Conservation (phyloP, 805 yeast genomes). For the Saturnispora ahearnii region DNA sequence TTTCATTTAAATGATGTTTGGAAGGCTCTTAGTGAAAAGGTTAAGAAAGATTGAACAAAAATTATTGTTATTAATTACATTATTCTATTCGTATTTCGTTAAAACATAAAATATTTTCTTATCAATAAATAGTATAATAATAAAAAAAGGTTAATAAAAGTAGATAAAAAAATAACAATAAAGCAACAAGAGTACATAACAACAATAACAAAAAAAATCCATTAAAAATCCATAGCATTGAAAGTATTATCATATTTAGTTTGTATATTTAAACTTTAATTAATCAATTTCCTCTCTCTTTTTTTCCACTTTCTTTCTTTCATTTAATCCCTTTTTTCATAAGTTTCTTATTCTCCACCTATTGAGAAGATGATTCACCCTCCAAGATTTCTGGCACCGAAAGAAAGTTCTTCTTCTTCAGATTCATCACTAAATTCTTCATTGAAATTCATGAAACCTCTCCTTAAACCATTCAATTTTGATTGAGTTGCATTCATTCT, state of each 20-base stretch:
- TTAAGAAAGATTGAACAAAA: neutral
- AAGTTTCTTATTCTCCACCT: neutral
- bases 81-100: neutral
- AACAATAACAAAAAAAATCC: neutral
- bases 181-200: neutral
- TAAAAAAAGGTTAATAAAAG: neutral
- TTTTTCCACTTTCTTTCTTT: neutral
- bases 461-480: neutral
- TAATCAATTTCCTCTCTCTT: neutral
- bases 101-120: neutral
- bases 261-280: neutral
- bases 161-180: neutral
- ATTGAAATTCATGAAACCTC: neutral
- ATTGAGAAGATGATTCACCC: neutral
- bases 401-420: slow-evolving; percentile 6
- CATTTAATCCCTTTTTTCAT: neutral
- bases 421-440: slow-evolving; percentile 5
- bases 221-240: neutral
- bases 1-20: slow-evolving; percentile 33
- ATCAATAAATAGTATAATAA: neutral
- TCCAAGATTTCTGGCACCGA: slow-evolving; percentile 1
- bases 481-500: slow-evolving; percentile 2
- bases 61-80: neutral
- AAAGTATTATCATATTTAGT: neutral
- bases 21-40: slow-evolving; percentile 19